Percentiles rank a stretch among this genome's conserved stretches.
These are phyloP conservation scores for Batrachochytrium dendrobatidis DNA, from an alignment of 371 early-diverging fungal species.

Conservation along the genomic window DNA sequence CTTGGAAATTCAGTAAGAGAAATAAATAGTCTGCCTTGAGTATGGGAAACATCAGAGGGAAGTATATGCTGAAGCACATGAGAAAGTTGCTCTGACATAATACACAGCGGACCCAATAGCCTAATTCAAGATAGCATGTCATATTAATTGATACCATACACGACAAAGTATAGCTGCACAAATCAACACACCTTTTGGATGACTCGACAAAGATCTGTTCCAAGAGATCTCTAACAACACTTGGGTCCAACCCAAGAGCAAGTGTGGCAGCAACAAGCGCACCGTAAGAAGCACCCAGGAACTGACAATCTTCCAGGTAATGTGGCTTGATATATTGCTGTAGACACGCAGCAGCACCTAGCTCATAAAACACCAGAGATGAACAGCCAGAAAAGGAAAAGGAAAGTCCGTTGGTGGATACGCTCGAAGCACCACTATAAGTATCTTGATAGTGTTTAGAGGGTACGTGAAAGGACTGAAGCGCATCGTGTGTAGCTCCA, in stretches of 20 bases:
- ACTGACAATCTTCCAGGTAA: neutral
- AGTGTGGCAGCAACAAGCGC: neutral
- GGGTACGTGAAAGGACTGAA: too few relatives aligned
- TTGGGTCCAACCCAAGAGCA: neutral
- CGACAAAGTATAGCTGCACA: too few relatives aligned
- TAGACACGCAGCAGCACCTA: neutral
- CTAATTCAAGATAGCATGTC: neutral
- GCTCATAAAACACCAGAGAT: neutral
- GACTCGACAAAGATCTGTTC: too few relatives aligned
- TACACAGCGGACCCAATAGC: neutral
- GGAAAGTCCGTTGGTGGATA: too few relatives aligned
- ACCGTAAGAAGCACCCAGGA: neutral
- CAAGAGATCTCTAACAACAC: neutral
- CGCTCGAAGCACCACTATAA: too few relatives aligned
- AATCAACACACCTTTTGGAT: too few relatives aligned
- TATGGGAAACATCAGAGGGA: neutral
- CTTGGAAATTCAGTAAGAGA: neutral
- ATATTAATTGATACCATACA: too few relatives aligned
- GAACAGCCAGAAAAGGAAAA: constrained; percentile 1
- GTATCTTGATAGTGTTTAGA: too few relatives aligned
- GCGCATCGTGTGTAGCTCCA: too few relatives aligned
- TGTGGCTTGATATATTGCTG: neutral
- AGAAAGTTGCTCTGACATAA: neutral
- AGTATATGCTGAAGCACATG: neutral
- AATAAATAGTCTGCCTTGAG: neutral